Conservation (phyloP, 2,329 filamentous ascomycete genomes). For the Neoascochyta sp. region DNA sequence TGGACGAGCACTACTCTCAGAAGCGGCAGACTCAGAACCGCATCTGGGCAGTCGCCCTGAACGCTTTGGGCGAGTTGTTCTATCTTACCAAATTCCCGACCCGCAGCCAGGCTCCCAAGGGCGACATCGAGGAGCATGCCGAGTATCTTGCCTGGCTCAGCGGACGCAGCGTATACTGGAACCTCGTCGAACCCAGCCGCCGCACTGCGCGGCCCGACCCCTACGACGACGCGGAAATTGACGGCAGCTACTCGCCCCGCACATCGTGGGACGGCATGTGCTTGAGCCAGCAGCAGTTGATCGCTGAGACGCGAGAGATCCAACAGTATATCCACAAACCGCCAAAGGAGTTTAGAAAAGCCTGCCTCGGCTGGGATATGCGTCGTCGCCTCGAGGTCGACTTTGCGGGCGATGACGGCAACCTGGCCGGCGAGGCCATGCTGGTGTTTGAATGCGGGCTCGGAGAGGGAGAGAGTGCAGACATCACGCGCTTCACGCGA, state of each 20-base stretch:
- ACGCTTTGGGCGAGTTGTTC: constrained; percentile 87
- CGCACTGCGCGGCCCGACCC: constrained; percentile 70
- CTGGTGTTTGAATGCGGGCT: constrained; percentile 70
- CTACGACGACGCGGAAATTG: constrained; percentile 61
- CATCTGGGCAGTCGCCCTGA: constrained; percentile 89
- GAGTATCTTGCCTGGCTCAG: constrained; percentile 73
- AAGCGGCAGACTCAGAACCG: constrained; percentile 67
- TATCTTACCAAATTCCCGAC: constrained; percentile 71
- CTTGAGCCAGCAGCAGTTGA: constrained; percentile 65
- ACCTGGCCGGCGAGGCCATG: constrained; percentile 70
- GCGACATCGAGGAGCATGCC: constrained; percentile 48
- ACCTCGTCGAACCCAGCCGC: constrained; percentile 71
- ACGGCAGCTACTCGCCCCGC: constrained; percentile 73
- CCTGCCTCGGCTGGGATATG: constrained; percentile 91
- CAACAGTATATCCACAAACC: constrained; percentile 69
- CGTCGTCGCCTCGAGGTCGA: constrained; percentile 79
- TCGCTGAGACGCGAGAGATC: constrained; percentile 76
- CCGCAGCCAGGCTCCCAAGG: constrained; percentile 50
- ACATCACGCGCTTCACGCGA: constrained; percentile 57
- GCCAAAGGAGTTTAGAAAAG: constrained; percentile 72
- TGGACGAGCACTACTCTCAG: constrained; percentile 77
- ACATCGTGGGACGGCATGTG: constrained; percentile 72
- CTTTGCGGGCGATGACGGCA: constrained; percentile 77
- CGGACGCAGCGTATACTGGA: constrained; percentile 76
- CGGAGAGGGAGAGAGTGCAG: constrained; percentile 54